These are phyloP conservation scores for Lecanicillium sp. DNA, from an alignment of 2,329 filamentous ascomycete species.

Conservation along the genomic window DNA sequence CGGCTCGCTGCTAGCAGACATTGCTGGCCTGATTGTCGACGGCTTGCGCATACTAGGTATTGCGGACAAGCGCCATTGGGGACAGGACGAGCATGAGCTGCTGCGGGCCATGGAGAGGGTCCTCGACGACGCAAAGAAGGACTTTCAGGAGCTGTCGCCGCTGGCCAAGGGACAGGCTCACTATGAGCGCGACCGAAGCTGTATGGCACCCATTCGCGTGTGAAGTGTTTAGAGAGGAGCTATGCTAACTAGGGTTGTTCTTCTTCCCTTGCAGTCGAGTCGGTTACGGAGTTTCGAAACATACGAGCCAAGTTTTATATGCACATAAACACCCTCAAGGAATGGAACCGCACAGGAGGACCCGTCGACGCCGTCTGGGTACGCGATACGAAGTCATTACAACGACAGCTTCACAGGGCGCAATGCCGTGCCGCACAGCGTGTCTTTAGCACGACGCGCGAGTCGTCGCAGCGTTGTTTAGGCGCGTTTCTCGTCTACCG, in stretches of 20 bases:
- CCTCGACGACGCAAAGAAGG: constrained; percentile 52
- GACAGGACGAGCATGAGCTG: constrained; percentile 52
- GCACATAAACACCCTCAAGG: constrained; percentile 42
- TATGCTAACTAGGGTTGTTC: constrained; percentile 11
- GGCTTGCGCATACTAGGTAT: constrained; percentile 46
- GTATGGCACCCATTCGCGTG: constrained; percentile 28
- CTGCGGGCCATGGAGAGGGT: constrained; percentile 43
- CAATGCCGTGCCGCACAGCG: constrained; percentile 50
- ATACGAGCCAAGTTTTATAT: constrained; percentile 37
- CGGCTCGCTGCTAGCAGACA: constrained; percentile 49
- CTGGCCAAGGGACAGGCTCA: constrained; percentile 49
- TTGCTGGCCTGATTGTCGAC: constrained; percentile 46
- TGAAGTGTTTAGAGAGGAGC: too few species aligned
- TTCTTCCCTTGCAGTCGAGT: constrained; percentile 33
- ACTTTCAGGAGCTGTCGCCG: constrained; percentile 50
- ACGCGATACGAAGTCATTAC: constrained; percentile 41
- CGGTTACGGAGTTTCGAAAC: constrained; percentile 40
- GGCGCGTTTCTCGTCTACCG: constrained; percentile 49
- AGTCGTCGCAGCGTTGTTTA: constrained; percentile 41
- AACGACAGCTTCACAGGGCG: constrained; percentile 45
- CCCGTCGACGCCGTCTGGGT: constrained; percentile 50
- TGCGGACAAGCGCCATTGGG: constrained; percentile 52
- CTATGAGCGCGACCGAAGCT: constrained; percentile 48
- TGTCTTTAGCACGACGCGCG: constrained; percentile 45
- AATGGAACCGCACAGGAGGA: constrained; percentile 47